Base-by-base conservation (phyloP, 1,284 basidiomycete genomes). In the Pseudozyma sp. region DNA sequence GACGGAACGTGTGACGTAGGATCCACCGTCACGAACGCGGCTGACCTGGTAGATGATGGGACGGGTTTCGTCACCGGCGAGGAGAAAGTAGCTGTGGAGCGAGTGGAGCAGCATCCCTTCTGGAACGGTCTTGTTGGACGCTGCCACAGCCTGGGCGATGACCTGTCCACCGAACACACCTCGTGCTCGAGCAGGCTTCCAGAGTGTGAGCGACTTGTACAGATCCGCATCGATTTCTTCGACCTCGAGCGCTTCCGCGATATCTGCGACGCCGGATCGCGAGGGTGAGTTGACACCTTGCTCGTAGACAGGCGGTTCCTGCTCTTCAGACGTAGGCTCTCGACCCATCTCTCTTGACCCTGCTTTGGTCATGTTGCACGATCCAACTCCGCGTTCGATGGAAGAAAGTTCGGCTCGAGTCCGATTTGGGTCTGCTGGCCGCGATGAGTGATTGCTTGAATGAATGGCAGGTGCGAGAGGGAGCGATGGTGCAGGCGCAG, bases 151-250 rank as follows among this genome's bases (percentile, higher is more conserved):
- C 54, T 81, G 80, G 1, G 76, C 81, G 30, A 82, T 79, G 16
- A 84, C 75, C 29, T 80, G 75, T 13, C 82, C 82, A 14, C 82
- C 82, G 64, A 82, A 84, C 5, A 84, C 79, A 11, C 81, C 81
- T 4, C 81, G 64, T 9, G 79, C 80, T n/a, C 74, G 51, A 3
- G 73, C 68, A 1, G 82, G 82, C 24, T 63, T 70, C 77, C 79
- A 83, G 43, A 81, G 75, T 17, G 67, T 58, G 47, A 79, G 49
- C 34, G 77, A 79, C 46, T 63, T 65, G 65, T 78, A 81, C 10
- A 81, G 62, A 55, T 81, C 67, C 0, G 35, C 54, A 54, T 80
- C 80, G 55, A 82, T 61, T 48, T 78, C 62, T 40, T 82, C 78
- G 7, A 80, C 78, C n/a, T 74, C 62, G 49, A 82, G 68, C 39